A percentile compares a stretch with the other conserved stretches of the same genome.
Evolutionary conservation across 768 basidiomycete species (phyloP).

Genomic region (Xerocomellus amylosporus): DNA sequence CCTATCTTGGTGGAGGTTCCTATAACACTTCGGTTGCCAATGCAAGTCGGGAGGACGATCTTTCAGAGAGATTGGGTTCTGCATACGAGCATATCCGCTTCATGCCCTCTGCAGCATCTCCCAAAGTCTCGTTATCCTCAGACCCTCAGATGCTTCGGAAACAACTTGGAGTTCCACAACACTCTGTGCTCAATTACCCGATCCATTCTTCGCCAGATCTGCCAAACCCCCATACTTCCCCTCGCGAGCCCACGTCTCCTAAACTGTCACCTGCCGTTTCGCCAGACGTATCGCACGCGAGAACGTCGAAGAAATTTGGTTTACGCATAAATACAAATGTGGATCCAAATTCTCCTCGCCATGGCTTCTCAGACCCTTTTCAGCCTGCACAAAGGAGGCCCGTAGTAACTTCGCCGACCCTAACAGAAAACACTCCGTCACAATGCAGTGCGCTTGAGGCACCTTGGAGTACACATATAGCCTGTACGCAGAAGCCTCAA

Average conservation of each 20-base stretch:
- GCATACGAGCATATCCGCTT: constrained; percentile 26
- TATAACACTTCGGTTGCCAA: not conserved
- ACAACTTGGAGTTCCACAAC: constrained; percentile 31
- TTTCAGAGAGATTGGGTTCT: constrained; percentile 18
- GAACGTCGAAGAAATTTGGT: constrained; percentile 1
- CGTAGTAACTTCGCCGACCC: not conserved
- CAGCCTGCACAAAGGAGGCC: not conserved
- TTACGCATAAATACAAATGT: constrained; percentile 2
- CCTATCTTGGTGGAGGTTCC: not conserved
- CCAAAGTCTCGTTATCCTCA: constrained; percentile 13
- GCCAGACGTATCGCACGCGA: not conserved
- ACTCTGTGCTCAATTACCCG: constrained; percentile 27
- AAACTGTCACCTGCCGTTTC: not conserved
- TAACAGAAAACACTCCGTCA: not conserved
- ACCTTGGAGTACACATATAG: not conserved
- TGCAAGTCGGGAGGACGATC: constrained; percentile 14
- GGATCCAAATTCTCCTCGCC: not conserved
- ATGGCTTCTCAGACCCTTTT: not conserved
- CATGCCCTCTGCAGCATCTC: constrained; percentile 18
- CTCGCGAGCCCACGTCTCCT: not conserved
- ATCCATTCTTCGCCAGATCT: constrained; percentile 15
- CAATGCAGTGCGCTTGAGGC: not conserved
- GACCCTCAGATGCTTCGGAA: constrained; percentile 28
- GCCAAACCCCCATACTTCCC: constrained; percentile 24
- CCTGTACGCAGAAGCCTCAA: not conserved